Evolutionary conservation across 2,329 filamentous ascomycete genomes (phyloP).

Genomic region (Penicillium janthinellum): DNA sequence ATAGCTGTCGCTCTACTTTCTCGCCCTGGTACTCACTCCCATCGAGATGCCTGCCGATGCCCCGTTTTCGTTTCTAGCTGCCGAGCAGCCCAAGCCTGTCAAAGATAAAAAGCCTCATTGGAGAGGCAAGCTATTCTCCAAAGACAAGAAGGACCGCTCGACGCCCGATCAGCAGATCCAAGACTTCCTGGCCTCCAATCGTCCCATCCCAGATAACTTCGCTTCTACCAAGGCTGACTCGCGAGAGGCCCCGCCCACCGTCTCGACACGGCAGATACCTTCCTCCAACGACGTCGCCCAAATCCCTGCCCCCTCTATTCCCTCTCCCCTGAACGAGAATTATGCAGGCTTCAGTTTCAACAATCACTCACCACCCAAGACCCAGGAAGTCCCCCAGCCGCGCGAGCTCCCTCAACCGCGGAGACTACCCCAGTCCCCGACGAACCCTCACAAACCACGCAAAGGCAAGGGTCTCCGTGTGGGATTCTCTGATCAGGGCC

Average conservation of each 20-base stretch:
- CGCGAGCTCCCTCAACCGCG: not conserved
- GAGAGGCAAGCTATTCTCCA: slow-evolving; percentile 54
- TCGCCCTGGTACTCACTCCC: slow-evolving; percentile 9
- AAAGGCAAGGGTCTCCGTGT: slow-evolving; percentile 71
- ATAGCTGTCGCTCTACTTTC: slow-evolving; percentile 31
- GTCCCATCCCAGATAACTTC: slow-evolving; percentile 11
- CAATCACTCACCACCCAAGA: slow-evolving; percentile 1
- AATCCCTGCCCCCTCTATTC: slow-evolving; percentile 6
- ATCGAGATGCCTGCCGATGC: slow-evolving; percentile 40
- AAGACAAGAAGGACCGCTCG: slow-evolving; percentile 40
- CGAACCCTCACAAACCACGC: slow-evolving; percentile 37
- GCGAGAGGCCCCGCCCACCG: slow-evolving; percentile 21
- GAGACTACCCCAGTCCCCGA: slow-evolving; percentile 1
- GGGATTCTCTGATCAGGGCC: slow-evolving; percentile 69
- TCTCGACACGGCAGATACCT: slow-evolving; percentile 37
- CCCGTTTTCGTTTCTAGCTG: slow-evolving; percentile 39
- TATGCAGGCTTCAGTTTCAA: slow-evolving; percentile 23
- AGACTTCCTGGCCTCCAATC: slow-evolving; percentile 57
- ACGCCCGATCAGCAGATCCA: slow-evolving; percentile 50
- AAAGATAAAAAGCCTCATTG: slow-evolving; percentile 43
- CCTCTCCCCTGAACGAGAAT: slow-evolving; percentile 18
- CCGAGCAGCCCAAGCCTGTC: slow-evolving; percentile 35
- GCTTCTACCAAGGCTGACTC: slow-evolving; percentile 14
- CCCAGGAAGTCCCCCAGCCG: not conserved
- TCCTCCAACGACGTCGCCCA: slow-evolving; percentile 32